A percentile compares a stretch with the other conserved stretches of the same genome.
Conservation (phyloP, 2,329 filamentous ascomycete species). For the Botrytis fabae region DNA sequence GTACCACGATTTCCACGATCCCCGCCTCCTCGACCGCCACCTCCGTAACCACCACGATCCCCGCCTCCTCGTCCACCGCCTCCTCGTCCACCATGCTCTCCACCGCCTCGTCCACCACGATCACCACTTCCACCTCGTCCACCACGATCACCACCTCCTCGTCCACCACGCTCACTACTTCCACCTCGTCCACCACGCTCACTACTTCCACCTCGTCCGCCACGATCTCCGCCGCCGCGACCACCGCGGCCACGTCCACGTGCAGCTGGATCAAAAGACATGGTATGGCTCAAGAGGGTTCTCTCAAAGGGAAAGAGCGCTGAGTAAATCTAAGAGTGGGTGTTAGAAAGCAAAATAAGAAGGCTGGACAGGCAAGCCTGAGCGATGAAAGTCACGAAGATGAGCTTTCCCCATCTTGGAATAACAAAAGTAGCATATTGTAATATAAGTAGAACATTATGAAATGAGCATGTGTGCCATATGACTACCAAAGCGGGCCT, state of each 20-base stretch:
- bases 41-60: constrained; percentile 31
- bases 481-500: neutral
- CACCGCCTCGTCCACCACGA: neutral
- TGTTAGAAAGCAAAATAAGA: neutral
- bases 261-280: constrained; percentile 18
- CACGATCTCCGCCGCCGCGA: constrained; percentile 16
- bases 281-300: neutral
- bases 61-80: constrained; percentile 30
- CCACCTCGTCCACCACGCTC: constrained; percentile 20
- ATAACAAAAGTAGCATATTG: neutral
- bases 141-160: neutral
- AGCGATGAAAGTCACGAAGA: neutral
- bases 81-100: constrained; percentile 34
- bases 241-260: constrained; percentile 19
- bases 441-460: neutral
- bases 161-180: constrained; percentile 35
- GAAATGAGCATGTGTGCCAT: neutral
- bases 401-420: neutral
- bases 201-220: neutral
- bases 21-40: constrained; percentile 27
- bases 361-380: neutral
- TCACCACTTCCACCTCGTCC: constrained; percentile 27
- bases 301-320: neutral
- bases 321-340: neutral
- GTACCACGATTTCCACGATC: constrained; percentile 31